Base-by-base conservation (phyloP, 192 early-diverging fungal species). In the Lobosporangium transversale region DNA sequence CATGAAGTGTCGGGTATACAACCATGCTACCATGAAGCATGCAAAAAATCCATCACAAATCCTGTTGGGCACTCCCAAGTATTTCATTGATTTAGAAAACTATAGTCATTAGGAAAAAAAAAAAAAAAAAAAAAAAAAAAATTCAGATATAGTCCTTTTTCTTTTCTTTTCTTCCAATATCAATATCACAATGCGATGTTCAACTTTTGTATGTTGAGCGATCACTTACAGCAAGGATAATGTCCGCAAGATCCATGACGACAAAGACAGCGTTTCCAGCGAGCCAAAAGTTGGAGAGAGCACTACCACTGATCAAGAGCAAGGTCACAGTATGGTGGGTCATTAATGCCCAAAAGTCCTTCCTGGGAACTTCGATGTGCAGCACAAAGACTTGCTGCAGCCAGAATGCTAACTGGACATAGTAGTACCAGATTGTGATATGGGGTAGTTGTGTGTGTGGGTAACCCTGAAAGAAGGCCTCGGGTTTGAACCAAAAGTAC, bases 51-150 rank as follows among this genome's bases (percentile, higher is more conserved):
- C 60, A 11, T 90, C 86, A 61, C 89, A 87, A 8, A 86, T 49
- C 32, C 67, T 78, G 20, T 81, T 55, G 3, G 67, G 81, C 24
- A 88, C 82, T 15, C 76, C 69, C n/a, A 91, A 42, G 48, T 95
- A 95, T 62, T 92, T 91, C 26, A 93, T 70, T 50, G 86, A 87
- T 80, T 95, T 95, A 29, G 94, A 92, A 17, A 88, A 55, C 86
- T 88, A 70, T 11, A 47, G 26, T 27, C 5, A 3, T 3, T 20
- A 3, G 29, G 36, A 20, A 60, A 50, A 33, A 58, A 32, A 47
- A 37, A 29, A 60, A 50, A 33, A 58, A 32, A 47, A 37, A 29
- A n/a, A n/a, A n/a, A n/a, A n/a, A n/a, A n/a, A n/a, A n/a, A n/a
- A n/a, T n/a, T 32, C 20, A 9, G 4, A 24, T 7, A 24, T 27